Base-by-base conservation (phyloP, 441 rosid genomes). In the Biscutella laevigata region DNA sequence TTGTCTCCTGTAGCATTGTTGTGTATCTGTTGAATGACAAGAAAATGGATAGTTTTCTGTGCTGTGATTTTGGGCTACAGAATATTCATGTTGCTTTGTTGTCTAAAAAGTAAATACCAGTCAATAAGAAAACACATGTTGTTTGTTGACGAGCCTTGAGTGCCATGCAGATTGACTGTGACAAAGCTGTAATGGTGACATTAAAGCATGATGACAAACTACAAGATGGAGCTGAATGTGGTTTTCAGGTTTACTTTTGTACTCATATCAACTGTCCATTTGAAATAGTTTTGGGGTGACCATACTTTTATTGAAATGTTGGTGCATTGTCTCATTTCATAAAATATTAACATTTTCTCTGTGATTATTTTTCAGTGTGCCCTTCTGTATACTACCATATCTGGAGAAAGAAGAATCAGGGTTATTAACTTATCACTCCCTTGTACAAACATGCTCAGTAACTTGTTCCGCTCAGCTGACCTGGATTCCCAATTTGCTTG, bases 341-440 rank as follows among this genome's bases (percentile, higher is more conserved):
- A n/a, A n/a, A n/a, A n/a, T n/a, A n/a, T n/a, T n/a, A n/a, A n/a
- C n/a, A n/a, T 15, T 6, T 25, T 12, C 27, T 28, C 25, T 59
- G 50, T 66, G 41, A 34, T 43, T 53, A n/a, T n/a, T 53, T 45
- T 69, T 40, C 74, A 87, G 99, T 84, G 96, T 22, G 69, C 69
- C 41, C 59, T 65, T 65, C 42, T 65, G 54, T 65, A 89, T 70
- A 94, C 99, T 37, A 94, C 95, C 30, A 64, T 79, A 24, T 77
- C 77, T 65, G 98, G 99, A 58, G 90, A 88, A 79, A 83, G 99
- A 75, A 83, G 98, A 81, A 90, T 90, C 59, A 86, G 98, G 45
- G 82, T 91, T 53, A 68, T 85, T 42, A 91, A 83, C 64, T 73
- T 91, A 66, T 88, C 98, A 42, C 74, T 91, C 71, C 81, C 95